Base-by-base conservation (phyloP, 2,329 filamentous ascomycete species). In the Cryphonectria japonica region DNA sequence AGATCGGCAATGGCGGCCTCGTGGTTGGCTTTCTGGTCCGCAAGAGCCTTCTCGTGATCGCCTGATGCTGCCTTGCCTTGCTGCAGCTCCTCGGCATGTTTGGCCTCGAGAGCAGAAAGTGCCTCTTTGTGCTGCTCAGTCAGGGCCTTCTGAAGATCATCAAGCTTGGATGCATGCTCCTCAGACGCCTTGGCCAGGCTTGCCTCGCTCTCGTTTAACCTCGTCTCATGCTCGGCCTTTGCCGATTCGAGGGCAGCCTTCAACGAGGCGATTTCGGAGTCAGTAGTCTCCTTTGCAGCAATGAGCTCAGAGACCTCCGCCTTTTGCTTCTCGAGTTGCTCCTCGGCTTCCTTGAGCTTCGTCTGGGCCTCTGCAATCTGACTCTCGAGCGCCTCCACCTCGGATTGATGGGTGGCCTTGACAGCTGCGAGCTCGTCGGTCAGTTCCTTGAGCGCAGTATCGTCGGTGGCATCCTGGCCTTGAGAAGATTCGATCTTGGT, bases 281-380 rank as follows among this genome's bases (percentile, higher is more conserved):
- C 82, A 14, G 84, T 83, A 9, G 82, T 79, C 59, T 87, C 84
- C 77, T 86, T 87, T 13, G 85, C 80, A 67, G 79, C 81, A 37
- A 84, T 76, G n/a, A 86, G 81, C 69, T 86, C 84, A 14, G 81
- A 78, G 9, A 87, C 79, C 69, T 88, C 83, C 19, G 79, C 76
- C 76, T 85, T 86, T 65, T 87, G 82, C 74, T 82, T 81, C 67
- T 84, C 82, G 39, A 89, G 83, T 69, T 88, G 83, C 59, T 81
- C 79, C 76, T 89, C 83, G 60, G 86, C 86, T 26, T 79, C 77
- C 73, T 83, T 81, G 2, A 90, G 83, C 77, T 87, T 87, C 68
- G 85, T 82, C 34, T 83, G 80, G 3, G 82, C 82, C 72, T 87
- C 85, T 3, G 83, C 79, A 37, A 88, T 80, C 74, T 87, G 81